Evolutionary conservation across 768 basidiomycete genomes (phyloP).

Genomic region (Naganishia friedmannii): DNA sequence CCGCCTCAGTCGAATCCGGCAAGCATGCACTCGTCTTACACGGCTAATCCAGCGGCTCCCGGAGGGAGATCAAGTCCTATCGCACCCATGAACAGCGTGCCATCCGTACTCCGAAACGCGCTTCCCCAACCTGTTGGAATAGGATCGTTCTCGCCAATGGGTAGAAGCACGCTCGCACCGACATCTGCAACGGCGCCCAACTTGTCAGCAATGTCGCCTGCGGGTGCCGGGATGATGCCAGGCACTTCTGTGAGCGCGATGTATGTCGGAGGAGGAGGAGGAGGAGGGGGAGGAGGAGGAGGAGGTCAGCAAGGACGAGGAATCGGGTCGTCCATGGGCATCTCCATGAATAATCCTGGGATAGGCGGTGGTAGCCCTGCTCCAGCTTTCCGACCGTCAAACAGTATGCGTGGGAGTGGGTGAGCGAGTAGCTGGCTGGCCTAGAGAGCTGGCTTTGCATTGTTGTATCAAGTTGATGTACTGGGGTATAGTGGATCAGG

Average conservation of each 20-base stretch:
- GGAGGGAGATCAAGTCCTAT: slow-evolving; percentile 13
- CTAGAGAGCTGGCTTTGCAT: background rate
- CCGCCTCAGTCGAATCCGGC: slow-evolving; percentile 13
- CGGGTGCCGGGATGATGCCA: background rate
- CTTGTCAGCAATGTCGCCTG: background rate
- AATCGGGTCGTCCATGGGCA: slow-evolving; percentile 23
- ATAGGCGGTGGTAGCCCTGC: slow-evolving; percentile 11
- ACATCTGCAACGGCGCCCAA: background rate
- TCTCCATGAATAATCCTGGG: slow-evolving; percentile 8
- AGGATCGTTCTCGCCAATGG: slow-evolving; percentile 14
- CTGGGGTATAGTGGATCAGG: background rate
- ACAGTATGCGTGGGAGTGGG: slow-evolving; percentile 12
- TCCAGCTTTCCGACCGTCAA: slow-evolving; percentile 8
- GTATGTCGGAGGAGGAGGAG: background rate
- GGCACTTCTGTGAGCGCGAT: background rate
- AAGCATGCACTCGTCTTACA: background rate
- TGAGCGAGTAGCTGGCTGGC: background rate
- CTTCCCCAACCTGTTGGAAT: slow-evolving; percentile 6
- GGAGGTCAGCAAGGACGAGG: slow-evolving; percentile 3
- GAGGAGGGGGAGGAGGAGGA: no score
- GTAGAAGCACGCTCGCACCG: slow-evolving; percentile 16
- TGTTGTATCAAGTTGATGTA: background rate
- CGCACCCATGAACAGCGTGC: slow-evolving; percentile 16
- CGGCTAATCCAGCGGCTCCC: background rate
- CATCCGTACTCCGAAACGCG: slow-evolving; percentile 14